A percentile compares a stretch with the other conserved stretches of the same genome.
These are phyloP conservation scores for Cicer arietinum DNA, from an alignment of 306 rosid genomes.

Conservation along the genomic window DNA sequence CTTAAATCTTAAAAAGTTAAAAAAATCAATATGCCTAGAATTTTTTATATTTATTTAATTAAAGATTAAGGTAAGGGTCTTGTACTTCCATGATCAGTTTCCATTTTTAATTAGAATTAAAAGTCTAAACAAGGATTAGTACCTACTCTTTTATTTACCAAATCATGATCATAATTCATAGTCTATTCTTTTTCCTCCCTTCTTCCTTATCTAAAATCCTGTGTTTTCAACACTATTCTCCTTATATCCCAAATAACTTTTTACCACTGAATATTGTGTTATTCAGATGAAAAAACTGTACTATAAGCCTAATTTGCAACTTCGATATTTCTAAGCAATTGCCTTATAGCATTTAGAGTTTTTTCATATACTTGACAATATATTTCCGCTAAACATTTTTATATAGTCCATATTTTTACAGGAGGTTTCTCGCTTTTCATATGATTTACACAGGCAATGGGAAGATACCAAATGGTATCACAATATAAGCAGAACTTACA, in stretches of 20 bases:
- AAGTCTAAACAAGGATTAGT: constrained; percentile 8
- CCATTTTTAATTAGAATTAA: neutral
- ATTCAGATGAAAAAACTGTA: neutral
- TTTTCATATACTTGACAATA: constrained; percentile 16
- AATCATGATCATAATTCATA: neutral
- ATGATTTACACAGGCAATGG: constrained; percentile 14
- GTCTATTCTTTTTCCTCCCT: neutral
- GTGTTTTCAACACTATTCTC: constrained; percentile 3
- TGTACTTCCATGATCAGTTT: neutral
- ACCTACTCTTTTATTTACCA: constrained; percentile 2
- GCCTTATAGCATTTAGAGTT: constrained; percentile 10
- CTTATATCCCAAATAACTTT: neutral
- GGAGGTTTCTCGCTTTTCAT: constrained; percentile 37
- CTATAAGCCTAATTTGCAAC: constrained; percentile 18
- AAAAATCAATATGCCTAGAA: constrained; percentile 36
- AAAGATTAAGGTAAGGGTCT: neutral
- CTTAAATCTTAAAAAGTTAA: neutral
- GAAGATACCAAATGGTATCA: constrained; percentile 14
- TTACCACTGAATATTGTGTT: neutral
- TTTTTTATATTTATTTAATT: neutral
- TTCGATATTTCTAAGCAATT: constrained; percentile 6
- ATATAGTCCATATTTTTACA: constrained; percentile 1
- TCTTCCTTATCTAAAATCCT: constrained; percentile 8
- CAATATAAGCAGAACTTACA: constrained; percentile 65
- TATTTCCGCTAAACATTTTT: constrained; percentile 1